phyloP scores from a whole-genome alignment of 805 yeast species.

The Wickerhamiella sergipiensis region DNA sequence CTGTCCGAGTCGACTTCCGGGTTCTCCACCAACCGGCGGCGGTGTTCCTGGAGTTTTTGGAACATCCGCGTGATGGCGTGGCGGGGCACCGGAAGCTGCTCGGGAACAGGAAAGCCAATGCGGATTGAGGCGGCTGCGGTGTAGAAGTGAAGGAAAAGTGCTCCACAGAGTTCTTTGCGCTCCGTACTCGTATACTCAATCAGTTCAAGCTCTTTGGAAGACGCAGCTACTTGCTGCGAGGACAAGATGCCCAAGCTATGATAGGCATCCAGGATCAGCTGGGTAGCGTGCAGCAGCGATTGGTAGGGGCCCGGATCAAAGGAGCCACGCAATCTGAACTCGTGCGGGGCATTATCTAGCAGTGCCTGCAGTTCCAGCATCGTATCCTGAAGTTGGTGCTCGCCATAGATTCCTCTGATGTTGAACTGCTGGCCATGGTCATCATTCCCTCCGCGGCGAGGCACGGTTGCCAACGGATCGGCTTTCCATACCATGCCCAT shows the following conservation, averaged over 20 bases:
- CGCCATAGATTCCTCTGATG: conserved; percentile 19
- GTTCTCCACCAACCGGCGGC: conserved; percentile 20
- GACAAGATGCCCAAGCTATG: conserved; percentile 62
- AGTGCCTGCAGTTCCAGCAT: conserved; percentile 47
- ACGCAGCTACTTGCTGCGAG: conserved; percentile 42
- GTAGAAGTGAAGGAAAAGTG: conserved; percentile 64
- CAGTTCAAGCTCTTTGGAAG: conserved; percentile 41
- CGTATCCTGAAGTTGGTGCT: conserved; percentile 36
- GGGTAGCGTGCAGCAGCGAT: conserved; percentile 40
- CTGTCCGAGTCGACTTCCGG: conserved; percentile 23
- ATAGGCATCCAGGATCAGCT: conserved; percentile 55
- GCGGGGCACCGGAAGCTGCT: conserved; percentile 61
- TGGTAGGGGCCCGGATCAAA: conserved; percentile 45
- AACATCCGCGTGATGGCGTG: conserved; percentile 60
- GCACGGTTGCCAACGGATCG: conserved; percentile 41
- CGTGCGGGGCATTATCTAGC: conserved; percentile 60
- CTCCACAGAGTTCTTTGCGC: conserved; percentile 53
- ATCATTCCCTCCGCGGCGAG: conserved; percentile 2
- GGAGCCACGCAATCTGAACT: conserved; percentile 58
- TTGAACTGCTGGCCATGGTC: not conserved
- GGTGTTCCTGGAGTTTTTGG: conserved; percentile 45
- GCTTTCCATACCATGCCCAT: conserved; percentile 72
- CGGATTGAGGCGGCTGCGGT: conserved; percentile 49
- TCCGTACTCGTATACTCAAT: conserved; percentile 37
- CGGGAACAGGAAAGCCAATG: conserved; percentile 65